These are phyloP conservation scores for Lunularia cruciata DNA, from an alignment of 225 moss, liverwort and hornwort species.

Conservation along the genomic window DNA sequence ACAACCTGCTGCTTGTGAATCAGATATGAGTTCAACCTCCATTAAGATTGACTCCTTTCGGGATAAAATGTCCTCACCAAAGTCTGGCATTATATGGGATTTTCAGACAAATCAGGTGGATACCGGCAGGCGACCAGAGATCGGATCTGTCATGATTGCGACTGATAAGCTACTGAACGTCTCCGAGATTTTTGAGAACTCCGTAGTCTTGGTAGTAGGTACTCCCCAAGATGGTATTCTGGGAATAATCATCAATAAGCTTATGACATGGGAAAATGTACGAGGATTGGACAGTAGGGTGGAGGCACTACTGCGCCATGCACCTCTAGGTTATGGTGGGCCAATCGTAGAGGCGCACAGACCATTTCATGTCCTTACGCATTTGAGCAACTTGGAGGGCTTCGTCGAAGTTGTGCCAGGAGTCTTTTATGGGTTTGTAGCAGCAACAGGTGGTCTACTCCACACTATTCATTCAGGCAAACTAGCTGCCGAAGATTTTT, in stretches of 20 bases:
- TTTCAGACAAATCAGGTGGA: slow-evolving; percentile 1
- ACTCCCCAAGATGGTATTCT: slow-evolving; percentile 12
- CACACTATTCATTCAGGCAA: slow-evolving; percentile 20
- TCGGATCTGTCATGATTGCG: slow-evolving; percentile 13
- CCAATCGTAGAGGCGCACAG: slow-evolving; percentile 27
- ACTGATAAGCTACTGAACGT: slow-evolving; percentile 8
- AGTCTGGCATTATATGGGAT: not conserved
- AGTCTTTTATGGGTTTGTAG: slow-evolving; percentile 18
- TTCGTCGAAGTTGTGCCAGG: slow-evolving; percentile 37
- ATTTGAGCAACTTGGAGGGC: slow-evolving; percentile 6
- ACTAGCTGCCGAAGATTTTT: slow-evolving; percentile 32
- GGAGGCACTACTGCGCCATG: slow-evolving; percentile 11
- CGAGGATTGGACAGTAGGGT: slow-evolving; percentile 8
- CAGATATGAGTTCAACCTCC: not conserved
- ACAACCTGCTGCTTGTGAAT: no score
- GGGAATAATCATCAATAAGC: slow-evolving; percentile 41
- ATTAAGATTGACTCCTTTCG: not conserved
- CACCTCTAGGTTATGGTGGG: slow-evolving; percentile 40
- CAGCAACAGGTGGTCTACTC: slow-evolving; percentile 11
- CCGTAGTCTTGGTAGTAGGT: slow-evolving; percentile 28
- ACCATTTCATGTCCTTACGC: slow-evolving; percentile 33
- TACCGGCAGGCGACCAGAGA: not conserved
- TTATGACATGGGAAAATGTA: slow-evolving; percentile 23
- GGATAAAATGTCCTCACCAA: not conserved
- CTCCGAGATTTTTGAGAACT: slow-evolving; percentile 13